Percentiles rank a stretch among this genome's conserved stretches.
Evolutionary conservation across 441 rosid genomes (phyloP).

Genomic region (Gossypium gossypioides): DNA sequence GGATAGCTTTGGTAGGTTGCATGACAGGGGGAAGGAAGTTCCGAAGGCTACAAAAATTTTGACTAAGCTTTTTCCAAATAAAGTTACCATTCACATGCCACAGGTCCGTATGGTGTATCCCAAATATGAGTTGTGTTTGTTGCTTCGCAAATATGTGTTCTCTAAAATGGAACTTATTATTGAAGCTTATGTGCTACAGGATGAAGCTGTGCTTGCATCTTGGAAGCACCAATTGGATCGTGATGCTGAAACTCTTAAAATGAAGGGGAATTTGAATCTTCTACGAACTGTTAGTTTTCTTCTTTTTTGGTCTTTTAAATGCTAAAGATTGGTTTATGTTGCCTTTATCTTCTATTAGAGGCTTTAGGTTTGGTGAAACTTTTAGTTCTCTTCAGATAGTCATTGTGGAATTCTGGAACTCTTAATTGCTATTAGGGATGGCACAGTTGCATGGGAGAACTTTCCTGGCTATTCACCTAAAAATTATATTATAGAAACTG

Average conservation of each 20-base stretch:
- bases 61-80: conserved; percentile 66
- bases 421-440: background rate
- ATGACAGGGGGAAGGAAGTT: conserved; percentile 70
- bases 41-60: conserved; percentile 60
- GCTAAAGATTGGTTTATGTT: background rate
- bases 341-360: background rate
- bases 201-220: conserved; percentile 52
- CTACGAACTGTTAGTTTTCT: conserved; percentile 44
- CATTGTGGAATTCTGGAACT: background rate
- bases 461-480: conserved; percentile 1
- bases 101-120: conserved; percentile 35
- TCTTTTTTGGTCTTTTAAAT: conserved; percentile 10
- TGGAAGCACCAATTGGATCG: conserved; percentile 66
- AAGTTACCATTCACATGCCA: conserved; percentile 71
- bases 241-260: conserved; percentile 70
- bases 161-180: background rate
- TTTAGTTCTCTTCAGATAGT: conserved; percentile 8
- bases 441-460: background rate
- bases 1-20: conserved; percentile 75
- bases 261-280: conserved; percentile 59
- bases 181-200: conserved; percentile 30
- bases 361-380: background rate
- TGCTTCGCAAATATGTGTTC: background rate
- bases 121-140: background rate
- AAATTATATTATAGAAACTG: background rate